Conservation (phyloP, 345 rosid genomes). For the Aegle marmelos region DNA sequence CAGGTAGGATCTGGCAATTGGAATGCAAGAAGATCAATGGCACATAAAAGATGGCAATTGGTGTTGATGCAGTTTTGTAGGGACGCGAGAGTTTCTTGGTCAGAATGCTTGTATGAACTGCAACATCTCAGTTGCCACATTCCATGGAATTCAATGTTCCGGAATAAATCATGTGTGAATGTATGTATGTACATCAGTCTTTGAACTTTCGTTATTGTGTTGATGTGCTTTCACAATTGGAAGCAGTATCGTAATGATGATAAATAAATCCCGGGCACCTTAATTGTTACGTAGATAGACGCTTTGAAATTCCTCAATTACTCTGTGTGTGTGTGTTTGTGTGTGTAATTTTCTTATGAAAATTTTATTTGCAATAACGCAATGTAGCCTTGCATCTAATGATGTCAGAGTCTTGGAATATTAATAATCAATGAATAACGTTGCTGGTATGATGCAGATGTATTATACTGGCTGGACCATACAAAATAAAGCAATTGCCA, state of each 20-base stretch:
- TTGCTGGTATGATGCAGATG: background rate
- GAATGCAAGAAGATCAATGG: constrained; percentile 7
- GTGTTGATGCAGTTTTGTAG: constrained; percentile 15
- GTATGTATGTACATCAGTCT: constrained; percentile 28
- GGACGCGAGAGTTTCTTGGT: background rate
- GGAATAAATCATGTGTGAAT: constrained; percentile 18
- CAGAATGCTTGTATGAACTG: constrained; percentile 15
- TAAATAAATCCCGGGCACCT: constrained; percentile 1
- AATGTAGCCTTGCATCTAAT: background rate
- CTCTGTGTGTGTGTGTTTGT: background rate
- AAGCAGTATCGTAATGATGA: background rate
- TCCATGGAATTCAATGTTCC: background rate
- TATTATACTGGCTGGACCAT: background rate
- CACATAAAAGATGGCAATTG: constrained; percentile 3
- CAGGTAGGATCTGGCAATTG: constrained; percentile 20
- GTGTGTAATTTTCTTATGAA: background rate
- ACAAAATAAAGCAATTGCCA: background rate
- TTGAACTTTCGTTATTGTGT: background rate
- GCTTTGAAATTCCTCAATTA: background rate
- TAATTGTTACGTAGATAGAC: background rate
- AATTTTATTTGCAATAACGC: background rate
- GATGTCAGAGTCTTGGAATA: background rate
- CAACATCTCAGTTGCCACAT: constrained; percentile 17
- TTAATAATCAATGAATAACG: background rate
- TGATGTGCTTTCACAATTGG: constrained; percentile 14